Evolutionary conservation across 2,329 filamentous ascomycete species (phyloP).

Genomic region (Penicillium olsonii): DNA sequence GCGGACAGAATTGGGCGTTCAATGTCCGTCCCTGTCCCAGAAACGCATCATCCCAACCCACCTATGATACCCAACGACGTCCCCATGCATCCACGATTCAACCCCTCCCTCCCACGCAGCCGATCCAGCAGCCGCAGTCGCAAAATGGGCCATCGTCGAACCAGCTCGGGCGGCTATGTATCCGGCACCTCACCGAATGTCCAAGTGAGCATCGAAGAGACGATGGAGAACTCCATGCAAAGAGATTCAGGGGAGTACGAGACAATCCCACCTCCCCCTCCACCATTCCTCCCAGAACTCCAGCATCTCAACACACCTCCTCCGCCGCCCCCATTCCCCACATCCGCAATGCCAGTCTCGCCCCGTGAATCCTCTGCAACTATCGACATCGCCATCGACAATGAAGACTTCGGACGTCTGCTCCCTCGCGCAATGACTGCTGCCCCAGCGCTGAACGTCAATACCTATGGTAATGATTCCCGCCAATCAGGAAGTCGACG

Average conservation of each 20-base stretch:
- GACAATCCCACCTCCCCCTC: conserved; percentile 29
- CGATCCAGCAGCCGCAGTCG: conserved; percentile 44
- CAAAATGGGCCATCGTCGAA: conserved; percentile 32
- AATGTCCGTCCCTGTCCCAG: conserved; percentile 41
- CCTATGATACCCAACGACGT: conserved; percentile 32
- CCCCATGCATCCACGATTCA: conserved; percentile 44
- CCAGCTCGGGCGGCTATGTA: conserved; percentile 24
- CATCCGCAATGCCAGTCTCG: conserved; percentile 27
- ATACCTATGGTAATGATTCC: conserved; percentile 16
- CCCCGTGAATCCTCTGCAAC: conserved; percentile 40
- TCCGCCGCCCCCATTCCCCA: conserved; percentile 51
- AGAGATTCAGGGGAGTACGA: conserved; percentile 17
- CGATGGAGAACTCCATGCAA: conserved; percentile 44
- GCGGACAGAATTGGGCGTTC: conserved; percentile 39
- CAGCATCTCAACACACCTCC: conserved; percentile 61
- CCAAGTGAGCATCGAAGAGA: conserved; percentile 57
- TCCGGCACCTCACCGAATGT: conserved; percentile 40
- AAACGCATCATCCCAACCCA: conserved; percentile 22
- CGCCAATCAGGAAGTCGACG: conserved; percentile 36
- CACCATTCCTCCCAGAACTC: conserved; percentile 60
- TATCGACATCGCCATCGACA: conserved; percentile 45
- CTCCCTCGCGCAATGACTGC: conserved; percentile 41
- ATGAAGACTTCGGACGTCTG: conserved; percentile 38
- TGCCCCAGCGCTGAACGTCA: conserved; percentile 28
- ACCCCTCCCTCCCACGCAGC: conserved; percentile 41